phyloP scores from a whole-genome alignment of 2,329 filamentous ascomycete genomes.

The Hypoxylon sp. region DNA sequence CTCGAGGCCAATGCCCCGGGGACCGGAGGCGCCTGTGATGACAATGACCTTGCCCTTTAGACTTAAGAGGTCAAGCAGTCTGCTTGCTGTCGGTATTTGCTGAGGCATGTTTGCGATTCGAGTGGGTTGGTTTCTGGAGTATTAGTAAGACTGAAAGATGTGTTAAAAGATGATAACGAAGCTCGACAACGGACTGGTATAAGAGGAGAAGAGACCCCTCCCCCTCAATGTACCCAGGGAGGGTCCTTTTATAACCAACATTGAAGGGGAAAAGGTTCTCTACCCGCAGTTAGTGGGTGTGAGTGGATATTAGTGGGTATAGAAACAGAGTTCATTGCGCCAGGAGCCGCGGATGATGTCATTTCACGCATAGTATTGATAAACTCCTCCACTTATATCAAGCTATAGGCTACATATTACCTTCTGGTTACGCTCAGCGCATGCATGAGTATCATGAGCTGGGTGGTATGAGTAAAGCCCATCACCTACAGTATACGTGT shows the following conservation, averaged over 20 bases:
- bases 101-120: constrained; percentile 64
- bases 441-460: constrained; percentile 22
- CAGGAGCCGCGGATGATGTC: constrained; percentile 36
- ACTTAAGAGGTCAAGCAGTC: constrained; percentile 76
- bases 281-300: constrained; percentile 12
- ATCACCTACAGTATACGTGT: too few species aligned
- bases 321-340: constrained; percentile 3
- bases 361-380: constrained; percentile 32
- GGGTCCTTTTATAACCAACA: constrained; percentile 18
- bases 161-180: neutral
- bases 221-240: neutral
- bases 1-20: constrained; percentile 78
- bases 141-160: neutral
- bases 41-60: constrained; percentile 80
- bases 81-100: constrained; percentile 67
- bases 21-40: constrained; percentile 76
- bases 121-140: constrained; percentile 9
- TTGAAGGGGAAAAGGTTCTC: constrained; percentile 6
- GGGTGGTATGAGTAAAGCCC: constrained; percentile 3
- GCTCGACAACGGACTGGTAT: neutral
- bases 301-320: constrained; percentile 44
- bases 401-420: constrained; percentile 5
- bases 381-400: constrained; percentile 36
- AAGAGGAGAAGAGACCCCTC: neutral
- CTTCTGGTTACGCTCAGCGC: constrained; percentile 14